Conservation (phyloP, 192 early-diverging fungal genomes). For the Coemansia sp. region DNA sequence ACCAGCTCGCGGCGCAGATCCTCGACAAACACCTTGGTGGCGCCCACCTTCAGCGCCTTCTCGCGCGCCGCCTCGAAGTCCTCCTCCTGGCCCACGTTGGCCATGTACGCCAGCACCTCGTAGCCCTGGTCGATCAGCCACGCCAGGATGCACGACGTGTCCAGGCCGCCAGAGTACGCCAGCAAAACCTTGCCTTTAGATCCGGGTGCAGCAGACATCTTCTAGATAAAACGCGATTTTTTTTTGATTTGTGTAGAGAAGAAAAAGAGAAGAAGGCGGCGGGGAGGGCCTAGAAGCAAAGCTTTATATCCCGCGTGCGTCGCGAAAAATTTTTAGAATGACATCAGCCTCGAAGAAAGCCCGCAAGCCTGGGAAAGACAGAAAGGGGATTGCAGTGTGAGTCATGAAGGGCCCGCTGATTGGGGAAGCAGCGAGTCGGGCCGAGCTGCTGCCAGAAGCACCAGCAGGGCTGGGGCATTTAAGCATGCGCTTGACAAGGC, state of each 20-base stretch:
- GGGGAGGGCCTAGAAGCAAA: not conserved
- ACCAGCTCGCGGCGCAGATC: constrained; percentile 94
- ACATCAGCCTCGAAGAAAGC: too few relatives aligned
- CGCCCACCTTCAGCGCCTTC: constrained; percentile 93
- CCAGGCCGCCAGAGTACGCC: constrained; percentile 97
- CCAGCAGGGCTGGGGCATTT: too few relatives aligned
- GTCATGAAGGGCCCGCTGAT: too few relatives aligned
- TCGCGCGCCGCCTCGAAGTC: constrained; percentile 91
- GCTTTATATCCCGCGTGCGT: too few relatives aligned
- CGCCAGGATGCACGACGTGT: constrained; percentile 98
- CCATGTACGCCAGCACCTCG: constrained; percentile 97
- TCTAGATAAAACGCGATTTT: constrained; percentile 2
- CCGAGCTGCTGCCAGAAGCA: too few relatives aligned
- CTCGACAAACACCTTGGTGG: constrained; percentile 93
- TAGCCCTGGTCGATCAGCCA: constrained; percentile 98
- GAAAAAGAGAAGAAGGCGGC: not conserved
- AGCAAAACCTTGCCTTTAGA: constrained; percentile 86
- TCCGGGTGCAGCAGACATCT: constrained; percentile 51
- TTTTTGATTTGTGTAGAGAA: not conserved
- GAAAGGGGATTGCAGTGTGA: too few relatives aligned
- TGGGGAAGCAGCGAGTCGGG: too few relatives aligned
- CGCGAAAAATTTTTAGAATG: too few relatives aligned
- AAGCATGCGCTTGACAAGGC: too few relatives aligned
- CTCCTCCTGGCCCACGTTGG: constrained; percentile 98
- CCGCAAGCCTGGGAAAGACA: too few relatives aligned